Base-by-base conservation (phyloP, 148 eudicot species). In the Camellia lanceoleosa region DNA sequence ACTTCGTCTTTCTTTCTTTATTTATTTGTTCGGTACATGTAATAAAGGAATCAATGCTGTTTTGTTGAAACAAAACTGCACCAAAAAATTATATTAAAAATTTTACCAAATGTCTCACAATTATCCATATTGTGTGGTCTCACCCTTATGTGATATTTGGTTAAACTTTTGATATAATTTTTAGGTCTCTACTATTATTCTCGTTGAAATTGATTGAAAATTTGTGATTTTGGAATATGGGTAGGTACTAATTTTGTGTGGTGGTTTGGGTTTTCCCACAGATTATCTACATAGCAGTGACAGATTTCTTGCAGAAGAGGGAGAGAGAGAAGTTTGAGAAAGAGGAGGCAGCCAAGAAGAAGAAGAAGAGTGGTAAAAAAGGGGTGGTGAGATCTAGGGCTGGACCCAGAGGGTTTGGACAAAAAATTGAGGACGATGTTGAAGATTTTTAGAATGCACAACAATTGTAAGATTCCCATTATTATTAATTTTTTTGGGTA, bases 341-440 rank as follows among this genome's bases (percentile, higher is more conserved):
- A 85, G 93, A 95, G 83, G 97, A 90, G 59, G 89, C 85, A 41
- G 90, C 89, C 5, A 88, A 75, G 78, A 86, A 84, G 81, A 88
- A 86, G 82, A 90, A 87, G 85, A 88, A 84, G 79, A 79, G 85
- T 43, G 81, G 89, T 62, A 92, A 89, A 83, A 91, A 91, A 52
- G 79, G 66, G 78, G 81, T 72, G 72, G 83, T 77, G n/a, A 85
- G 84, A 84, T 79, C 90, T 52, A 89, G 87, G 85, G 84, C 82
- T 47, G 93, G 95, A 55, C 97, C 98, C 0, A 89, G 89, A 88
- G 98, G 98, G 7, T 91, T 94, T 77, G 98, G 98, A 19, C 94
- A 92, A 81, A 94, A 92, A 82, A 72, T 86, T 68, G 88, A 86
- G 19, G 87, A 84, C 2, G 89, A 86, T 13, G 89, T 87, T 68